Evolutionary conservation across 306 rosid species (phyloP).

Genomic region (Malus sieversii): DNA sequence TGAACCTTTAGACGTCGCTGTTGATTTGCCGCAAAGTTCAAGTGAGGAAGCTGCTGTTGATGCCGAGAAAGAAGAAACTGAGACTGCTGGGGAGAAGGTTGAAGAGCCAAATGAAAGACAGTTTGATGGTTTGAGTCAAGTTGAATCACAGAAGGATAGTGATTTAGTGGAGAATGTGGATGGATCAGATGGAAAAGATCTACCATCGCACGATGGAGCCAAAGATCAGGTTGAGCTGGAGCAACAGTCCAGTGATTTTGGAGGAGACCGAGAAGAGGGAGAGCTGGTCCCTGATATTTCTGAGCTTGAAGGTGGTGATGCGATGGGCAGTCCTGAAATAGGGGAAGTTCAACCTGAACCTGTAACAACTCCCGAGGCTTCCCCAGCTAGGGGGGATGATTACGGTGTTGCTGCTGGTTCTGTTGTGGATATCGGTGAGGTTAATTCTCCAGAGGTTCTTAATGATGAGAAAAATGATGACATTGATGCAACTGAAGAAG

Average conservation of each 20-base stretch:
- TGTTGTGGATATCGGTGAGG: slow-evolving; percentile 47
- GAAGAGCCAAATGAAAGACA: slow-evolving; percentile 52
- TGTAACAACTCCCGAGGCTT: slow-evolving; percentile 51
- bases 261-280: slow-evolving; percentile 82
- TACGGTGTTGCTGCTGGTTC: slow-evolving; percentile 31
- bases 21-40: slow-evolving; percentile 53
- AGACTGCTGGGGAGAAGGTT: slow-evolving; percentile 35
- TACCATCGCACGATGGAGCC: slow-evolving; percentile 45
- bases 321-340: slow-evolving; percentile 36
- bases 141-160: slow-evolving; percentile 41
- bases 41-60: slow-evolving; percentile 48
- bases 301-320: slow-evolving; percentile 55
- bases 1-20: slow-evolving; percentile 42
- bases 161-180: slow-evolving; percentile 49
- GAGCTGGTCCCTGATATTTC: slow-evolving; percentile 57
- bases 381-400: slow-evolving; percentile 56
- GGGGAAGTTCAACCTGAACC: slow-evolving; percentile 57
- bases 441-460: slow-evolving; percentile 46
- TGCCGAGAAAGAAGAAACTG: slow-evolving; percentile 56
- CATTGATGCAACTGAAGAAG: slow-evolving; percentile 59
- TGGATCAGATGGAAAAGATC: slow-evolving; percentile 38
- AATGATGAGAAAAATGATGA: slow-evolving; percentile 67
- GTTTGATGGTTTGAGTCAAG: slow-evolving; percentile 36
- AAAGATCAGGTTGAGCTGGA: slow-evolving; percentile 58
- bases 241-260: slow-evolving; percentile 36